Conservation (phyloP, 2,329 filamentous ascomycete species). For the Hypoxylon sp. region DNA sequence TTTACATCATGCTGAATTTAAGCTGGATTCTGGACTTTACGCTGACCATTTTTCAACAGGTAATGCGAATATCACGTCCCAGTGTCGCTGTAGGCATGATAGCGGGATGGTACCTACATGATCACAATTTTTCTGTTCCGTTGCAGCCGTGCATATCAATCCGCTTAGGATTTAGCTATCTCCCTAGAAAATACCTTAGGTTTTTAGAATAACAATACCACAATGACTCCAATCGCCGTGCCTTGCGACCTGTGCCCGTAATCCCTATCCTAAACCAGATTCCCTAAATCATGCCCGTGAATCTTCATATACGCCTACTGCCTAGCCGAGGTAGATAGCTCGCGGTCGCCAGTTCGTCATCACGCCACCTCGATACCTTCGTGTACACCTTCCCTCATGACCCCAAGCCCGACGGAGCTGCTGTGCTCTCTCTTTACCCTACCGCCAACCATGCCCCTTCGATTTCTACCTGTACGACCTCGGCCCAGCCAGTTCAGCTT, state of each 20-base stretch:
- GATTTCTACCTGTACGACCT: conserved; percentile 86
- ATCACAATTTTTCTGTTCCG: too few species aligned
- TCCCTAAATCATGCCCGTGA: neutral
- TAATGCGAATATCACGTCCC: neutral
- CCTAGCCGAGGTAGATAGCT: too few species aligned
- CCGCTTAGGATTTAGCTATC: too few species aligned
- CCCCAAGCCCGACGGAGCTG: conserved; percentile 26
- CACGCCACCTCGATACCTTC: conserved; percentile 42
- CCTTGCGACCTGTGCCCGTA: neutral
- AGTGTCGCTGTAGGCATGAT: too few species aligned
- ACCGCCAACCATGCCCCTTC: conserved; percentile 85
- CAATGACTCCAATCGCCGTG: conserved; percentile 6
- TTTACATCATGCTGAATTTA: neutral
- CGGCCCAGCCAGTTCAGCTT: conserved; percentile 97
- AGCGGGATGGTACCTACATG: too few species aligned
- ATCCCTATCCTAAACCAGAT: neutral
- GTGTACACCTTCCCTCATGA: conserved; percentile 36
- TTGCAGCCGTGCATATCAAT: too few species aligned
- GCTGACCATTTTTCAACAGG: conserved; percentile 21
- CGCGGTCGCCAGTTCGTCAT: neutral
- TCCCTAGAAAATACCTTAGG: too few species aligned
- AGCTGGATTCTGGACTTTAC: neutral
- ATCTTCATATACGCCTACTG: neutral
- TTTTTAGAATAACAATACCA: conserved; percentile 8
- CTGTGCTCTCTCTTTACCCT: conserved; percentile 55